A percentile compares a stretch with the other conserved stretches of the same genome.
phyloP scores from a whole-genome alignment of 2,329 filamentous ascomycete species.

The Nemania diffusa region DNA sequence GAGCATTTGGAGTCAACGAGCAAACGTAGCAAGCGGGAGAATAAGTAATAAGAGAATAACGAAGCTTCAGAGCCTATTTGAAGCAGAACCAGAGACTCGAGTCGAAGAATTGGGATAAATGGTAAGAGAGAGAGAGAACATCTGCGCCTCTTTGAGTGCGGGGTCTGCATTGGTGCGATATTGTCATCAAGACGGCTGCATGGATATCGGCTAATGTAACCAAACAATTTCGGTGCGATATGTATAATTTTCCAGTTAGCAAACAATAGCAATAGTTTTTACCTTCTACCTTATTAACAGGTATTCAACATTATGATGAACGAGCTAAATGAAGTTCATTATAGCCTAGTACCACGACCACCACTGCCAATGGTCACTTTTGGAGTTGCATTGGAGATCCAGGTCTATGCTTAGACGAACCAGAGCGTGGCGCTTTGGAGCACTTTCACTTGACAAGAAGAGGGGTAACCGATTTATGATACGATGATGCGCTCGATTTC shows the following conservation, averaged over 20 bases:
- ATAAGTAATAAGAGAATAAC: neutral
- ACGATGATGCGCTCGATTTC: neutral
- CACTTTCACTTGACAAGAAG: constrained; percentile 59
- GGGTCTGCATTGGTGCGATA: neutral
- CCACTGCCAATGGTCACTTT: too few species aligned
- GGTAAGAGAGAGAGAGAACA: too few species aligned
- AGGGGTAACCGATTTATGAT: too few species aligned
- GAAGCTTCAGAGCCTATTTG: too few species aligned
- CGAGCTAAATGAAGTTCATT: too few species aligned
- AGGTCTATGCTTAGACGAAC: too few species aligned
- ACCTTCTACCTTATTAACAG: too few species aligned
- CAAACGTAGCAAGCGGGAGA: neutral
- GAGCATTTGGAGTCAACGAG: neutral
- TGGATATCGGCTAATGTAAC: neutral
- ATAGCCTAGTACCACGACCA: too few species aligned
- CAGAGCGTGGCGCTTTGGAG: too few species aligned
- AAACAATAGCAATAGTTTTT: too few species aligned
- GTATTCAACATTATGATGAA: too few species aligned
- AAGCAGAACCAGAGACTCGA: neutral
- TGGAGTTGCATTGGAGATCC: too few species aligned
- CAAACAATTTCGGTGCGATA: neutral
- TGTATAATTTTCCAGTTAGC: neutral
- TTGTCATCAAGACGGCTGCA: neutral
- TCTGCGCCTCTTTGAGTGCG: neutral
- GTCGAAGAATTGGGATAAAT: neutral